Evolutionary conservation across 176 grass and related monocot genomes (phyloP), one percentile per base, ranked within the genome.

Genomic region (Secale cereale): DNA sequence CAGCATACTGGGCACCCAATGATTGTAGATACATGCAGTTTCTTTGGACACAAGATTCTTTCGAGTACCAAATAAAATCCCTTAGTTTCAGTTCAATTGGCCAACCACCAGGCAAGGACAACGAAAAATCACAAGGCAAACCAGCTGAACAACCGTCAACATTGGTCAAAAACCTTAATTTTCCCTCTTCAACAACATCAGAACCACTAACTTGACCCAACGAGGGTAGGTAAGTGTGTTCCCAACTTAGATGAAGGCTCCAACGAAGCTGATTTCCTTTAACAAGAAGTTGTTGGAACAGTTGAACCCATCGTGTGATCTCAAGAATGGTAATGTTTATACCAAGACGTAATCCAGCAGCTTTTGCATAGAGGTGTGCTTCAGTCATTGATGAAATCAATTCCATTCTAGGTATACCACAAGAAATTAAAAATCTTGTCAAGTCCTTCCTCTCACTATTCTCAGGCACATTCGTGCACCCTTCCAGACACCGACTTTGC

Each of bases 231-330:
- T 95, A 98, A 54, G 85, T 93, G 85, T 98, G 95, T 45, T 95
- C 95, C 91, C 91, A 98, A 86, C 95, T 98, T 77, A 98, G 86
- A 86, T 98, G 93, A 35, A 98, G 89, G 84, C 95, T 98, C 93
- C 93, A 98, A 91, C 90, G 74, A 70, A 92, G 85, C 63, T 83
- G 82, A 59, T 98, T 98, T 62, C 95, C 95, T 86, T 93, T 90
- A 67, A 93, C 31, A 64, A 98, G 70, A 81, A 98, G 90, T 69
- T 95, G 89, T 68, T 98, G 89, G 64, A 98, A 93, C 52, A 98
- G 78, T 33, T 95, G 93, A 85, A 92, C 91, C 95, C 95, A 98
- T 46, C 89, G 77, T 78, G 91, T 82, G 22, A 98, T 76, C 89
- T 98, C 95, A 83, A 95, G 91, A 86, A 98, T 85, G 52, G 93